Conservation (phyloP, 2,329 filamentous ascomycete species). For the Macrophomina phaseolina region DNA sequence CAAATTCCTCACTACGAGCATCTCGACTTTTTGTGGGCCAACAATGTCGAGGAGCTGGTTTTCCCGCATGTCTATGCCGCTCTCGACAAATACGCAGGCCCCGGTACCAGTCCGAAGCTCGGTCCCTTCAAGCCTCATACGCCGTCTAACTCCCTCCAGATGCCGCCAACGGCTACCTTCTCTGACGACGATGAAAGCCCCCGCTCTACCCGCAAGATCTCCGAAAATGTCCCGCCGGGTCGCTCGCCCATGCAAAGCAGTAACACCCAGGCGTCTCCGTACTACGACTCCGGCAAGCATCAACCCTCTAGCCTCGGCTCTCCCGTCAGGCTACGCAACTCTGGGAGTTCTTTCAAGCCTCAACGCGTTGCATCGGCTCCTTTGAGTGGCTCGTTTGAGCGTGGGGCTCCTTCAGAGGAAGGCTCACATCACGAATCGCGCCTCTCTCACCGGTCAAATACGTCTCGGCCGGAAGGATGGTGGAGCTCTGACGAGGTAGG, state of each 20-base stretch:
- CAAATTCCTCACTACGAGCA: constrained; percentile 95
- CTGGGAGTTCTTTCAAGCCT: not conserved
- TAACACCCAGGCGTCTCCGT: not conserved
- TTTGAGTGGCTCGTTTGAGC: constrained; percentile 6
- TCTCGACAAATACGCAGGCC: constrained; percentile 67
- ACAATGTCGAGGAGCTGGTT: constrained; percentile 81
- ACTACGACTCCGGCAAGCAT: constrained; percentile 13
- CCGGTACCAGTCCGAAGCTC: constrained; percentile 21
- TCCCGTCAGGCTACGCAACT: constrained; percentile 7
- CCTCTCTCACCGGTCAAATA: constrained; percentile 33
- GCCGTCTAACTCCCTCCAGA: constrained; percentile 14
- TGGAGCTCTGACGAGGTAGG: constrained; percentile 47
- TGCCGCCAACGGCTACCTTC: constrained; percentile 14
- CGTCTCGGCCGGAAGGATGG: constrained; percentile 45
- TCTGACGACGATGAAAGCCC: constrained; percentile 23
- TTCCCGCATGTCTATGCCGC: constrained; percentile 93
- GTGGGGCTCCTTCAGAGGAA: constrained; percentile 12
- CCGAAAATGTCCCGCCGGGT: constrained; percentile 23
- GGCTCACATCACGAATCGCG: constrained; percentile 19
- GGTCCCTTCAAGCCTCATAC: constrained; percentile 21
- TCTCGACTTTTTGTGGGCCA: constrained; percentile 93
- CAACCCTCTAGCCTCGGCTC: constrained; percentile 14
- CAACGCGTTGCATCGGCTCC: constrained; percentile 2
- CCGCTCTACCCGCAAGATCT: constrained; percentile 25
- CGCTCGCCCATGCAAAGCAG: not conserved